Evolutionary conservation across 306 rosid genomes (phyloP).

Genomic region (Alnus glutinosa): DNA sequence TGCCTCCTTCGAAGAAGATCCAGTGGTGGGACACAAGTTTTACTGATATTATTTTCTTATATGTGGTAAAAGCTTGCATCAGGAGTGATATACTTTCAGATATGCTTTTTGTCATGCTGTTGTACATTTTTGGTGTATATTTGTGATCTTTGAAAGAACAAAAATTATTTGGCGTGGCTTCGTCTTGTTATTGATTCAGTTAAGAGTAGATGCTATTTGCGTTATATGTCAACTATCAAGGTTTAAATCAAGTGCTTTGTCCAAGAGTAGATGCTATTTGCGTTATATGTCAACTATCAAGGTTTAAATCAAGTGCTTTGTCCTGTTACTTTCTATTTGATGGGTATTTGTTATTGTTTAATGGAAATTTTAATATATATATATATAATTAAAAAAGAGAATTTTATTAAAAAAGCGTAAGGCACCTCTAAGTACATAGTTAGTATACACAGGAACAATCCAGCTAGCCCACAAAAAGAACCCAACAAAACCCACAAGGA

Average conservation of each 20-base stretch:
- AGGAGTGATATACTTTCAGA: background rate
- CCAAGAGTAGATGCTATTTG: background rate
- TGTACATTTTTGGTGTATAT: background rate
- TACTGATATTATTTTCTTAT: too few relatives aligned
- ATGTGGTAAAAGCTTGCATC: too few relatives aligned
- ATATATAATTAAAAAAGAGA: too few relatives aligned
- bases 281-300: background rate
- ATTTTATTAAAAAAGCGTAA: too few relatives aligned
- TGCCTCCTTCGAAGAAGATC: background rate
- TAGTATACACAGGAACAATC: too few relatives aligned
- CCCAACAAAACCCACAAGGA: too few relatives aligned
- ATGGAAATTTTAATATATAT: slow-evolving; percentile 7
- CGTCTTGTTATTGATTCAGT: background rate
- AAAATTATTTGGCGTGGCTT: background rate
- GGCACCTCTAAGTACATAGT: too few relatives aligned
- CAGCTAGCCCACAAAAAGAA: too few relatives aligned
- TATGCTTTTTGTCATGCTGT: background rate
- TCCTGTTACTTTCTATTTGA: background rate
- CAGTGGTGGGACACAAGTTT: background rate
- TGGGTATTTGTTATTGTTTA: slow-evolving; percentile 14
- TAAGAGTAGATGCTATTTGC: background rate
- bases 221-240: background rate
- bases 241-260: background rate
- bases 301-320: background rate
- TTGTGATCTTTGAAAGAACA: background rate